Base-by-base conservation (phyloP, 371 early-diverging fungal genomes). In the Globomyces sp. region DNA sequence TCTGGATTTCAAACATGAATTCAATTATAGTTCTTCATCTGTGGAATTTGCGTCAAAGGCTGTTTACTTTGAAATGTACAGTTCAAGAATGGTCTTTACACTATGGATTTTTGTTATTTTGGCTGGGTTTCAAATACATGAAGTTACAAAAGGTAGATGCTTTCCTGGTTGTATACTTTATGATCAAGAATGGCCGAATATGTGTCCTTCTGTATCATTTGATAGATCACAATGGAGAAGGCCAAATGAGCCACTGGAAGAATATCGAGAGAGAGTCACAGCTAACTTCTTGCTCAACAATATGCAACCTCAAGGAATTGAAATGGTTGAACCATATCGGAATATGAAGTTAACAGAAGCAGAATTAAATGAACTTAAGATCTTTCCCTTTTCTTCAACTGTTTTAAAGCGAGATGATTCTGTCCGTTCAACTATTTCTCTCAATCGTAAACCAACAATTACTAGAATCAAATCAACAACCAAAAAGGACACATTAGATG, bases 141-240 rank as follows among this genome's bases (percentile, higher is more conserved):
- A 49, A 10, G 37, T 55, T 2, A 34, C 63, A 9, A 58, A 47
- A 39, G 66, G 66, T 10, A 5, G 42, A 34, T 58, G 57, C 24
- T 50, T 39, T 10, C 66, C 66, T 42, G 66, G 66, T n/a, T 66
- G 48, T 44, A 41, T 47, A 8, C 24, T 66, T 24, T 43, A 66
- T 41, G 58, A 66, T 58, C 48, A 48, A 41, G 47, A 55, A 34
- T 66, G 66, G 66, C 66, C 66, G 8, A 48, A 50, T 39, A 43
- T 47, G 8, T 66, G 66, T 34, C 66, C 66, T 4, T 48, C 66
- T 42, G 36, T 66, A 13, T 48, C 48, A 10, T 43, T 66, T 43
- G 66, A 66, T 43, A 42, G 53, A 5, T 4, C 53, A 24, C 34
- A 63, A 46, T 66, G 66, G 66, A 50, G 45, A 5, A 2, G 43